These are phyloP conservation scores for Alloascoidea hylecoeti DNA, from an alignment of 805 yeast species.

Conservation along the genomic window DNA sequence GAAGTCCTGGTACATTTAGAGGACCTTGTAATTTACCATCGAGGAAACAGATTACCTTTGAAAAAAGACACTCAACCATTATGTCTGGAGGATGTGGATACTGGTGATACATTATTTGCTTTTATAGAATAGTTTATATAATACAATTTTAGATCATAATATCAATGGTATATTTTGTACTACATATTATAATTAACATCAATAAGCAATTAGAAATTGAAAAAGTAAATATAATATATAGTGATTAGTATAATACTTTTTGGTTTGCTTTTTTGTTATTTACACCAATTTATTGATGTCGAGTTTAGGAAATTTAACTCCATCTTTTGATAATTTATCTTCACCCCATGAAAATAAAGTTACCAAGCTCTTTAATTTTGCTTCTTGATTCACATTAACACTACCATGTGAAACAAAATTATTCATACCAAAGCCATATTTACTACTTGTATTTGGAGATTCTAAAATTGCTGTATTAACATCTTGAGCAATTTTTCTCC, in stretches of 20 bases:
- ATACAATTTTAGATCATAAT: slow-evolving; percentile 3
- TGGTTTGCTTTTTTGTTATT: not conserved
- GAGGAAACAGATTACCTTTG: slow-evolving; percentile 10
- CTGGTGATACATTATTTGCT: slow-evolving; percentile 29
- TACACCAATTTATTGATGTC: slow-evolving; percentile 3
- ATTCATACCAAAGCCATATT: slow-evolving; percentile 1
- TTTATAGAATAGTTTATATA: slow-evolving; percentile 7
- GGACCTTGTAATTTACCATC: slow-evolving; percentile 9
- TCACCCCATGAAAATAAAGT: slow-evolving; percentile 57
- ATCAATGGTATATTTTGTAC: slow-evolving; percentile 1
- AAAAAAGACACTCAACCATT: slow-evolving; percentile 30
- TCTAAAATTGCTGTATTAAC: slow-evolving; percentile 55
- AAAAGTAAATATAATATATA: slow-evolving; percentile 4
- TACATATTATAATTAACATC: slow-evolving; percentile 2
- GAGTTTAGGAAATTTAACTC: slow-evolving; percentile 21
- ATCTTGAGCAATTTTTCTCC: slow-evolving; percentile 51
- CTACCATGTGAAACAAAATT: slow-evolving; percentile 2
- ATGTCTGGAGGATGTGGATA: slow-evolving; percentile 36
- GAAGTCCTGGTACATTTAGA: slow-evolving; percentile 8
- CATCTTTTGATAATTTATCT: slow-evolving; percentile 24
- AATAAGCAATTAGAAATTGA: slow-evolving; percentile 3
- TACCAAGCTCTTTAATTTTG: slow-evolving; percentile 35
- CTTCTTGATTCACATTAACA: slow-evolving; percentile 11
- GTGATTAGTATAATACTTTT: not conserved
- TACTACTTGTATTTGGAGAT: slow-evolving; percentile 20